Conservation (phyloP, 352 stramenopile species). For the Globisporangium cederbergense region DNA sequence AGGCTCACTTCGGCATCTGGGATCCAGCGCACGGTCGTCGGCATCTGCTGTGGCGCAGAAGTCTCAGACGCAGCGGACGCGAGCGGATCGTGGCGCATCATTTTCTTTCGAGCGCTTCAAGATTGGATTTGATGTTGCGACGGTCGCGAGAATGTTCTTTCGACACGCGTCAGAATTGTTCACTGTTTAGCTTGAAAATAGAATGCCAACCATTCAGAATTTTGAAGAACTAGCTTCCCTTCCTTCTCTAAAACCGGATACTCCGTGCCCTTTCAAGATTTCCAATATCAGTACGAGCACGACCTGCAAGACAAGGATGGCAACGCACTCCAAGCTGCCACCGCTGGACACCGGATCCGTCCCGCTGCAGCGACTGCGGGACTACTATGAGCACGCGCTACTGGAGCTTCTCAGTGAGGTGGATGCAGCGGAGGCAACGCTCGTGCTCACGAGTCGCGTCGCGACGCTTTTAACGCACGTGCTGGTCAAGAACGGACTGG, state of each 20-base stretch:
- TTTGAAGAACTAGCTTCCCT: no score
- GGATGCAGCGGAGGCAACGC: constrained; percentile 30
- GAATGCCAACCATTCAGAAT: no score
- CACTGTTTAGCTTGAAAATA: no score
- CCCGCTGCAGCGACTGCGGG: constrained; percentile 27
- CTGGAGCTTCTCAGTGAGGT: constrained; percentile 35
- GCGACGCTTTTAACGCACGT: constrained; percentile 60
- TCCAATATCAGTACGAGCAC: not conserved
- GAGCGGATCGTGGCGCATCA: constrained; percentile 13
- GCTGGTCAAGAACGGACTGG: constrained; percentile 37
- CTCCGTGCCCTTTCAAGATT: not conserved
- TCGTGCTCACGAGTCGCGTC: constrained; percentile 55
- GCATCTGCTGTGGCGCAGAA: constrained; percentile 15
- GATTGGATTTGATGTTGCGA: not conserved
- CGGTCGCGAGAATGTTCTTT: constrained; percentile 1
- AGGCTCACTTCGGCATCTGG: constrained; percentile 75
- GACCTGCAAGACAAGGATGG: not conserved
- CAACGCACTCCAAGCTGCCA: constrained; percentile 10
- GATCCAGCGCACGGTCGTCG: constrained; percentile 81
- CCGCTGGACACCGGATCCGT: constrained; percentile 9
- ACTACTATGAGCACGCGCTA: constrained; percentile 39
- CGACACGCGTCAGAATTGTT: not conserved
- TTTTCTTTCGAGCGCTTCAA: not conserved
- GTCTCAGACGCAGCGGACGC: not conserved
- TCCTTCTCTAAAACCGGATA: not conserved